phyloP scores from a whole-genome alignment of 495 filamentous ascomycete species.

The Glarea lozoyensis region DNA sequence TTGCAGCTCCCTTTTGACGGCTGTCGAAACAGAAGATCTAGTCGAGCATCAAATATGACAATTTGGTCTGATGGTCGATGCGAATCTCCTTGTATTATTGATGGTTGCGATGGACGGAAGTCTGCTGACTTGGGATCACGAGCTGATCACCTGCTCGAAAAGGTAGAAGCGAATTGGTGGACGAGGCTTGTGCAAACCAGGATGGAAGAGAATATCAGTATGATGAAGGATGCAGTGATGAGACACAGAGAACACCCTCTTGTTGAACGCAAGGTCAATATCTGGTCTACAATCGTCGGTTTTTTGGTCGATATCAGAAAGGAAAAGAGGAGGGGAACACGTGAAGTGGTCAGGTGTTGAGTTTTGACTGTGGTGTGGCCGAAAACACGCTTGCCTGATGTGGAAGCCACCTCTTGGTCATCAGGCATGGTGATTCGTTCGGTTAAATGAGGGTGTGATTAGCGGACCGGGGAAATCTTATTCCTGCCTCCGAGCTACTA shows the following conservation, averaged over 20 bases:
- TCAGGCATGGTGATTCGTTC: background rate
- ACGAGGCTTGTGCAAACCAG: background rate
- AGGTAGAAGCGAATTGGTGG: conserved; percentile 5
- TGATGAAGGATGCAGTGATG: conserved; percentile 4
- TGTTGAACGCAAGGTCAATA: background rate
- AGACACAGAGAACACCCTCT: conserved; percentile 16
- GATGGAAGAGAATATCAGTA: background rate
- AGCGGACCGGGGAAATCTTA: too few species aligned
- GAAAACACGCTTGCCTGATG: background rate
- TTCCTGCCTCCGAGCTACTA: too few species aligned
- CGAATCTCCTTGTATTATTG: conserved; percentile 4
- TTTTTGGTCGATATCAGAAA: conserved; percentile 1
- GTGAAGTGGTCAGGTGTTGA: conserved; percentile 7
- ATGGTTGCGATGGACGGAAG: conserved; percentile 2
- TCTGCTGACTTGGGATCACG: conserved; percentile 15
- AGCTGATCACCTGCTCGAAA: conserved; percentile 12
- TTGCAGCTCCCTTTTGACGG: background rate
- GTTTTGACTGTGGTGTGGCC: conserved; percentile 5
- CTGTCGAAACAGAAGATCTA: background rate
- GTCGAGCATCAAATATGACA: conserved; percentile 3
- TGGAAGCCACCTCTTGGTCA: background rate
- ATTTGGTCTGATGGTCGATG: conserved; percentile 1
- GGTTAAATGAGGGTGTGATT: background rate
- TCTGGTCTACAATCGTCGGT: background rate
- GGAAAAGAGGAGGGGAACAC: background rate